A percentile compares a stretch with the other conserved stretches of the same genome.
Conservation (phyloP, 1,139 yeast genomes). For the Keqinozyma sinolaborantium region DNA sequence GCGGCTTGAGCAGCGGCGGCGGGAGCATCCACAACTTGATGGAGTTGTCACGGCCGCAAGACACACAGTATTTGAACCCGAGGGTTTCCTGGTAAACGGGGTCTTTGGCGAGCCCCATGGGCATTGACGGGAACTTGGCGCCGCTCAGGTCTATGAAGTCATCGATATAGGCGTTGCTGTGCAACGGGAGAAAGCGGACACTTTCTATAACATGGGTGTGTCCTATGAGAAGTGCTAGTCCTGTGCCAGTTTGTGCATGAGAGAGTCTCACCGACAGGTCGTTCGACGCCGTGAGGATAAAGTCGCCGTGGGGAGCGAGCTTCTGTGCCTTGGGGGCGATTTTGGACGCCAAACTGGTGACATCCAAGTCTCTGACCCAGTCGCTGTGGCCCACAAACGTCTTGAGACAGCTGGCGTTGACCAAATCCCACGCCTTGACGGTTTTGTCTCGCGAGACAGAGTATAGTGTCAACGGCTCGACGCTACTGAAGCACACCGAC, state of each 20-base stretch:
- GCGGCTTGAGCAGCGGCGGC: conserved; percentile 51
- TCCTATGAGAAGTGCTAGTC: conserved; percentile 64
- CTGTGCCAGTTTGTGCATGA: conserved; percentile 63
- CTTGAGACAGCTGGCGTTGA: conserved; percentile 63
- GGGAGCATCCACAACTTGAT: conserved; percentile 78
- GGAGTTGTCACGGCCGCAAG: conserved; percentile 79
- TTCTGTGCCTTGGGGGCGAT: conserved; percentile 16
- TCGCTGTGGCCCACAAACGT: conserved; percentile 80
- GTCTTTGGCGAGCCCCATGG: conserved; percentile 27
- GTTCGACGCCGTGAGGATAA: conserved; percentile 71
- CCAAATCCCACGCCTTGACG: conserved; percentile 73
- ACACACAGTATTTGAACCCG: conserved; percentile 66
- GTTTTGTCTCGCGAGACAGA: conserved; percentile 78
- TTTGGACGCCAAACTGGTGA: conserved; percentile 15
- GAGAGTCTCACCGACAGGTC: conserved; percentile 75
- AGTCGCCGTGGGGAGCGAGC: conserved; percentile 44
- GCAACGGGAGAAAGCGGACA: conserved; percentile 61
- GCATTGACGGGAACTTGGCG: conserved; percentile 30
- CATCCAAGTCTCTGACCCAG: conserved; percentile 77
- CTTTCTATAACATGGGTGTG: conserved; percentile 85
- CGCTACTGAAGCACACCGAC: conserved; percentile 47
- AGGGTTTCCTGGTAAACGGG: conserved; percentile 27
- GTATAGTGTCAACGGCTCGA: conserved; percentile 43
- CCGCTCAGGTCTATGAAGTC: conserved; percentile 35
- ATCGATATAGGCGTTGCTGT: conserved; percentile 49